Percentiles rank a stretch among this genome's conserved stretches.
Conservation (phyloP, 441 rosid genomes). For the Populus tomentosa region DNA sequence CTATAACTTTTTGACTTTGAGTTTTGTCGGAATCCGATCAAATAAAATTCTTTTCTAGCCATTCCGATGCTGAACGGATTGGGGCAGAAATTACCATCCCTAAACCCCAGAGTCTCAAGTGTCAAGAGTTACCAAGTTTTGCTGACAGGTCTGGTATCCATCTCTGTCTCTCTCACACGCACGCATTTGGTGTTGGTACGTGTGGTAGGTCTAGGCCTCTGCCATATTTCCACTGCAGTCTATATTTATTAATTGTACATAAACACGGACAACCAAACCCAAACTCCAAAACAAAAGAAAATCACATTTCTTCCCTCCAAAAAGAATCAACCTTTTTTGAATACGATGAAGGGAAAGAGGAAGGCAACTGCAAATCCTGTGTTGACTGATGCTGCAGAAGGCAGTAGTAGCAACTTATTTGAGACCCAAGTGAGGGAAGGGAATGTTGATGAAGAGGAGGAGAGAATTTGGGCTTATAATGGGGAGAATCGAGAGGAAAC, state of each 20-base stretch:
- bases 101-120: background rate
- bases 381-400: conserved; percentile 19
- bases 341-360: conserved; percentile 25
- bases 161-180: too few species aligned
- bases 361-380: conserved; percentile 13
- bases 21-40: too few species aligned
- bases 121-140: background rate
- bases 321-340: background rate
- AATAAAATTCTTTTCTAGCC: too few species aligned
- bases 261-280: background rate
- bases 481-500: conserved; percentile 23
- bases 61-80: too few species aligned
- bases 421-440: conserved; percentile 8
- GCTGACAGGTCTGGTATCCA: too few species aligned
- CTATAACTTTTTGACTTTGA: too few species aligned
- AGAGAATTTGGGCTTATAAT: conserved; percentile 8
- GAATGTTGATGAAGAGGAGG: conserved; percentile 21
- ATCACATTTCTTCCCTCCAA: background rate
- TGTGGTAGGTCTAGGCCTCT: too few species aligned
- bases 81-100: too few species aligned
- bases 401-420: conserved; percentile 2
- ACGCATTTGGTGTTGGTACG: background rate
- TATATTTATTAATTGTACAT: background rate
- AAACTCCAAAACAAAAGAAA: background rate
- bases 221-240: too few species aligned